These are phyloP conservation scores for Lichina pygmaea DNA, from an alignment of 495 filamentous ascomycete genomes.

Conservation along the genomic window DNA sequence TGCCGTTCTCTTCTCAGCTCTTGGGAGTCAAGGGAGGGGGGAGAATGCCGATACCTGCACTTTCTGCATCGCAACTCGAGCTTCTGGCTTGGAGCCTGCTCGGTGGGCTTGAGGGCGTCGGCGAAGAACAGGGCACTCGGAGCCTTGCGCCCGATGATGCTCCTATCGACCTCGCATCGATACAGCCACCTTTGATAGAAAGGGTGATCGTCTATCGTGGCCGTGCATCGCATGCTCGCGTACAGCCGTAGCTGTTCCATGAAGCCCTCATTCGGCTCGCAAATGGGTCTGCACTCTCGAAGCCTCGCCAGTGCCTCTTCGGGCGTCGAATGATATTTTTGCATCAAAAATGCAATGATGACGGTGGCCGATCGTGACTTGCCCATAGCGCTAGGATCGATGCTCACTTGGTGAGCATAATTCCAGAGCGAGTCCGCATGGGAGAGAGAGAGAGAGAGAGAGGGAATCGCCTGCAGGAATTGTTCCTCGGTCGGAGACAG, in stretches of 20 bases:
- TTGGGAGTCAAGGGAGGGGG: neutral
- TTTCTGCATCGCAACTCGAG: constrained; percentile 24
- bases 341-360: constrained; percentile 64
- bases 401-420: constrained; percentile 1
- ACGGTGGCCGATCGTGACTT: constrained; percentile 75
- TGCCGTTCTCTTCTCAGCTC: too few species aligned
- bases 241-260: constrained; percentile 71
- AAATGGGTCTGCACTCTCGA: constrained; percentile 35
- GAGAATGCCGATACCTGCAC: constrained; percentile 17
- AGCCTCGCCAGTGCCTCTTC: constrained; percentile 33
- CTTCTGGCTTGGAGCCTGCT: constrained; percentile 4
- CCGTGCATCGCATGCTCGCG: constrained; percentile 34
- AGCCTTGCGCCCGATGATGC: constrained; percentile 39
- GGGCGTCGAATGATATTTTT: constrained; percentile 26
- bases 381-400: constrained; percentile 58
- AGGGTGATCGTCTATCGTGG: constrained; percentile 32
- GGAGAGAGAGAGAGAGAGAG: neutral
- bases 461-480: neutral
- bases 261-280: constrained; percentile 74
- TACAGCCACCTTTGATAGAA: constrained; percentile 79
- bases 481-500: too few species aligned
- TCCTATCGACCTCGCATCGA: constrained; percentile 44
- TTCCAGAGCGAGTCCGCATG: neutral
- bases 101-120: constrained; percentile 30
- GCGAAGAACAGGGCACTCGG: constrained; percentile 58